Base-by-base conservation (phyloP, 495 filamentous ascomycete species). In the Penicillium simplicissimum region DNA sequence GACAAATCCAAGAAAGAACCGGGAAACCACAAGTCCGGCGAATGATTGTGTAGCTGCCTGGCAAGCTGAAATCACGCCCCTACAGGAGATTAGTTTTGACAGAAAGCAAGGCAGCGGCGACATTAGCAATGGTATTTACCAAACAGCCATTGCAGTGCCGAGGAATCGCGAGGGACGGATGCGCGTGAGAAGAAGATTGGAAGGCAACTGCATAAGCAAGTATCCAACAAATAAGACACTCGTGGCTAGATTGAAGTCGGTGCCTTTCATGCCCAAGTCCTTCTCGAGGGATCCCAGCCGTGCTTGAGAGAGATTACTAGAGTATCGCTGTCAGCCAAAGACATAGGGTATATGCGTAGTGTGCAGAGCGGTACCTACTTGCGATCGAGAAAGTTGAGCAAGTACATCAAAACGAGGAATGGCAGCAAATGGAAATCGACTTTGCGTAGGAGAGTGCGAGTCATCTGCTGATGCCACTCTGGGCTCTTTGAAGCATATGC, bases 381-480 rank as follows among this genome's bases (percentile, higher is more conserved):
- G 45, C 90, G 82, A 73, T 93, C 90, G 63, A 93, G 76, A 71
- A 92, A 94, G 68, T 93, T 93, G 67, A 93, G 72, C 62, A 93
- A 87, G 69, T 93, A 92, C 85, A 89, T 88, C 21, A 89, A 34
- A 42, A 88, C 79, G 38, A 90, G 68, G 66, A 85, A 82, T 3
- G 88, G 87, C 57, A 91, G 71, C 1, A 81, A 69, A 52, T 85
- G 73, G 0, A 81, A 55, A 66, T 90, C 88, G 14, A 90, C 86
- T 68, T 88, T 90, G 33, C 82, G 76, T 54, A 81, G 74, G 38
- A 90, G 74, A 60, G 55, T 56, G 1, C 62, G 45, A 42, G 69
- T 73, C 70, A 78, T 75, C 28, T 61, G 55, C 36, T 66, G 69
- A 61, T 82, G 73, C 67, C 71, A 74, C 58, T 75, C 71, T 25